Base-by-base conservation (phyloP, 2,329 filamentous ascomycete species). In the Phialophora chinensis region DNA sequence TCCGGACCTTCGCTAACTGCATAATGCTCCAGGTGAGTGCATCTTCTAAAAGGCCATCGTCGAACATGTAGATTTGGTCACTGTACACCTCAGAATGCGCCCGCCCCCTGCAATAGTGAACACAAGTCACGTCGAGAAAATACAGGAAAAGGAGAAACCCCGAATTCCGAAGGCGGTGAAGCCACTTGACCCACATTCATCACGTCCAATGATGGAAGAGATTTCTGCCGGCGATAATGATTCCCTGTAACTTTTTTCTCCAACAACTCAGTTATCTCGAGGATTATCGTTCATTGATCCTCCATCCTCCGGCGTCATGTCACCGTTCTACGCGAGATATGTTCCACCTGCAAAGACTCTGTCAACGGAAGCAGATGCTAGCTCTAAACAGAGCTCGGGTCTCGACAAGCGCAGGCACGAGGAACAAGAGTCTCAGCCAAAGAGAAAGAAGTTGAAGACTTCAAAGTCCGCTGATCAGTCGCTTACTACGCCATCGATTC, bases 291-390 rank as follows among this genome's bases (percentile, higher is more conserved):
- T 44, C 38, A 44, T 44, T 44, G 6, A 58, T n/a, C 33, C 23
- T 12, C 1, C n/a, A 20, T 23, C 29, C 29, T 55, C 11, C n/a
- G 11, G 14, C 25, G 17, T 20, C 65, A 85, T 85, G 82, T 77
- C 81, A 61, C 77, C 79, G 56, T 78, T 84, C 42, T 82, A 84
- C 69, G 76, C 79, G 33, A 79, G 81, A 60, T 82, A 83, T 71
- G 80, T 80, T 50, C 81, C 82, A 60, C 78, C 80, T 2, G 31
- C 62, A 8, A 65, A 60, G 31, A 57, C 53, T 14, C 12, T 50
- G 20, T 42, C 35, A 10, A 11, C 27, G 31, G 29, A 44, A 33
- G 11, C 44, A 25, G 38, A 47, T 20, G 14, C 23, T 29, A 33
- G 35, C 23, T 14, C 50, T 4, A 49, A 27, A 44, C 33, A 47